Evolutionary conservation across 306 rosid genomes (phyloP).

Genomic region (Prunus padus): DNA sequence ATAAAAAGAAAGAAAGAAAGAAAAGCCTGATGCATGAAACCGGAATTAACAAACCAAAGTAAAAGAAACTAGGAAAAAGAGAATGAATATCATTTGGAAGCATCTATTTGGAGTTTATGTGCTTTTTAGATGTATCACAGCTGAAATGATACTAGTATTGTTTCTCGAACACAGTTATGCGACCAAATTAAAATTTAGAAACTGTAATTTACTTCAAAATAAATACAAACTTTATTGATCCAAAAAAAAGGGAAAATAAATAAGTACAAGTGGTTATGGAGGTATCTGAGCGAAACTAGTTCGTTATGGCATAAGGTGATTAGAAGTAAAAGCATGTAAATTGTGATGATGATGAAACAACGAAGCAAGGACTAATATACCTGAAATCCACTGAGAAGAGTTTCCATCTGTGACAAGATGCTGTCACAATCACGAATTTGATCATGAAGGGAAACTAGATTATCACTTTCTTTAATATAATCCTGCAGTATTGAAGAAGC

Average conservation of each 20-base stretch:
- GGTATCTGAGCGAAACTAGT: no score
- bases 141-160: neutral
- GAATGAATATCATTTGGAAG: conserved; percentile 5
- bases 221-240: neutral
- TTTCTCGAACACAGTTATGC: neutral
- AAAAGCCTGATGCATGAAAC: neutral
- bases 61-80: neutral
- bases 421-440: conserved; percentile 95
- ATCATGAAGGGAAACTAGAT: conserved; percentile 93
- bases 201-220: neutral
- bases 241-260: neutral
- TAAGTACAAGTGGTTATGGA: neutral
- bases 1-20: neutral
- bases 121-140: neutral
- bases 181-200: neutral
- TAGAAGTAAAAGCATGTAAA: neutral
- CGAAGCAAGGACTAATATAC: conserved; percentile 42
- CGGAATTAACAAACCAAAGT: neutral
- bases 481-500: conserved; percentile 54
- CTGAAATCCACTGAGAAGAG: conserved; percentile 96
- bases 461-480: conserved; percentile 90
- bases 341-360: neutral
- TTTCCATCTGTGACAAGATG: conserved; percentile 97
- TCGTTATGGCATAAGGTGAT: no score
- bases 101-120: neutral